Conservation (phyloP, 2,329 filamentous ascomycete genomes). For the Claviceps cyperi region DNA sequence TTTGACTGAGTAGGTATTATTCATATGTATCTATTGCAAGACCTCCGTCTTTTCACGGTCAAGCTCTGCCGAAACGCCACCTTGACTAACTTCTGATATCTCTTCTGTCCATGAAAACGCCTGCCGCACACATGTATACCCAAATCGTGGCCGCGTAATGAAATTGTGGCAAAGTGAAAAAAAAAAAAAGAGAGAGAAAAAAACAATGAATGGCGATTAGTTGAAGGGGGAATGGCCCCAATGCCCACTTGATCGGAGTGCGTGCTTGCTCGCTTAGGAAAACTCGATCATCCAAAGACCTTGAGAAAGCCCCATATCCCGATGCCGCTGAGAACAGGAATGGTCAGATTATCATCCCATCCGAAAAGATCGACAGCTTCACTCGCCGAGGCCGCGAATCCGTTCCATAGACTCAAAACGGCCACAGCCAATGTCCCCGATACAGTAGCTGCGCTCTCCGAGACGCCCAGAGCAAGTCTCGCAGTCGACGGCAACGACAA, state of each 20-base stretch:
- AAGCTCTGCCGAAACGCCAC: not conserved
- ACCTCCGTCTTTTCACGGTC: not conserved
- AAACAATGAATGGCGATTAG: not conserved
- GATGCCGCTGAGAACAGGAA: constrained; percentile 77
- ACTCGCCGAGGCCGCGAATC: constrained; percentile 75
- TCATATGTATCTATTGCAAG: not conserved
- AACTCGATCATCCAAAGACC: constrained; percentile 48
- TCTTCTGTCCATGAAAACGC: not conserved
- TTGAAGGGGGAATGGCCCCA: not conserved
- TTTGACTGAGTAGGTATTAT: too few relatives aligned
- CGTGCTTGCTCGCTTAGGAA: not conserved
- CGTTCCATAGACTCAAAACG: constrained; percentile 72
- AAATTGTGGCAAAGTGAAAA: not conserved
- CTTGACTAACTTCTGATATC: not conserved
- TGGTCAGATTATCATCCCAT: constrained; percentile 96
- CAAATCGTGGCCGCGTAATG: not conserved
- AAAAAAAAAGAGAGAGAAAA: not conserved
- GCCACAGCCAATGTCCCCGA: constrained; percentile 60
- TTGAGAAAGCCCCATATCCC: constrained; percentile 88
- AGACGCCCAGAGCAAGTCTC: constrained; percentile 46
- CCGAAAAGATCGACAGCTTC: constrained; percentile 86
- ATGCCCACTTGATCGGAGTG: not conserved
- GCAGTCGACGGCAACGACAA: constrained; percentile 53
- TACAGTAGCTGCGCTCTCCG: constrained; percentile 43
- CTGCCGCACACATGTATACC: not conserved